Conservation (phyloP, 345 rosid genomes). For the Sonneratia caseolaris region DNA sequence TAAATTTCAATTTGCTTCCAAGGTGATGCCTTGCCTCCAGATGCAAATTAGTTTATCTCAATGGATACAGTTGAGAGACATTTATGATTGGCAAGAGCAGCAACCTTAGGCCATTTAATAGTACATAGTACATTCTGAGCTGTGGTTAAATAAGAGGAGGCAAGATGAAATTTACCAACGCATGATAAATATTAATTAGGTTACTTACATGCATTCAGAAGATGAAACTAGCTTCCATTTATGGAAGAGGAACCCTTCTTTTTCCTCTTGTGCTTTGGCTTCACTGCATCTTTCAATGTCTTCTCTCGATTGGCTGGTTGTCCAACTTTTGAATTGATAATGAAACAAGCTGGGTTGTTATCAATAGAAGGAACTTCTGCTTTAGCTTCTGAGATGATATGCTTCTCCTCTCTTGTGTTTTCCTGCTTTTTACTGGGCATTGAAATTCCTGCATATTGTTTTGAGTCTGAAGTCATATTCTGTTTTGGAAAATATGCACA, state of each 20-base stretch:
- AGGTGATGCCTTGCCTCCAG: no score
- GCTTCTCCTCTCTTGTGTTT: constrained; percentile 8
- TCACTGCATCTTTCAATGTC: constrained; percentile 76
- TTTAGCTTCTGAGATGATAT: constrained; percentile 10
- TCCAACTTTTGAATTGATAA: constrained; percentile 18
- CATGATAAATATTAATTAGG: no score
- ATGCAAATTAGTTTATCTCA: no score
- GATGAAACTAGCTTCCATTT: constrained; percentile 21
- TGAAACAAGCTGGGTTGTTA: constrained; percentile 10
- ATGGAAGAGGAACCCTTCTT: constrained; percentile 29
- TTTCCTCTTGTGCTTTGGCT: constrained; percentile 63
- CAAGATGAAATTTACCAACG: no score
- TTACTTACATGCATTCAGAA: not conserved
- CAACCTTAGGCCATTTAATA: not conserved
- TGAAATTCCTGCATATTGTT: constrained; percentile 23
- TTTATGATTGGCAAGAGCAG: not conserved
- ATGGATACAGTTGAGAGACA: no score
- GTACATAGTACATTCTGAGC: not conserved
- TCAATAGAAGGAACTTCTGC: constrained; percentile 18
- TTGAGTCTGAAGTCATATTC: not conserved
- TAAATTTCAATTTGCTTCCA: not conserved
- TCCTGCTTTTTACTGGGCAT: constrained; percentile 13
- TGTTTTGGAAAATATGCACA: no score
- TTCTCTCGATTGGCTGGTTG: constrained; percentile 26
- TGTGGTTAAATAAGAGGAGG: not conserved